Percentiles rank a stretch among this genome's conserved stretches.
These are phyloP conservation scores for Nicotiana rustica DNA, from an alignment of 305 asterid species.

Conservation along the genomic window DNA sequence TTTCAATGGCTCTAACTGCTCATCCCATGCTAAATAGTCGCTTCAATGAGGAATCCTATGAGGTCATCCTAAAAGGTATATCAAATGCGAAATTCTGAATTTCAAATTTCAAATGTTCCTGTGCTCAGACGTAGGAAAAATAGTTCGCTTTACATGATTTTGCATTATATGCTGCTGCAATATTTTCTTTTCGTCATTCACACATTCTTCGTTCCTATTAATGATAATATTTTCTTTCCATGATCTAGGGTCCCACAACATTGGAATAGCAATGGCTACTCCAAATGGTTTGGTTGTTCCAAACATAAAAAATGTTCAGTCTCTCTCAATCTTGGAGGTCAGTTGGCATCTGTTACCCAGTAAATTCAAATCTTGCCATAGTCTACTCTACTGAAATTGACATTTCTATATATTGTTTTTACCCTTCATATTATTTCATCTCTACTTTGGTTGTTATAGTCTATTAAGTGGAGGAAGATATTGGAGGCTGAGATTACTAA, in stretches of 20 bases:
- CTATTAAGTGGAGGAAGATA: not conserved
- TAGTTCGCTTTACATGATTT: constrained; percentile 15
- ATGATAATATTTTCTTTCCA: not conserved
- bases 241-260: constrained; percentile 77
- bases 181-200: not conserved
- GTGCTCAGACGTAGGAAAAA: not conserved
- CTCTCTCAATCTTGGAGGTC: constrained; percentile 88
- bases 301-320: constrained; percentile 87
- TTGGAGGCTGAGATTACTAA: constrained; percentile 4
- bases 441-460: not conserved
- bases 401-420: not conserved
- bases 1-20: constrained; percentile 77
- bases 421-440: not conserved
- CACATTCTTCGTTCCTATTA: constrained; percentile 12
- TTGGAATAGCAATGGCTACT: constrained; percentile 98
- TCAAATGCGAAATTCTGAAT: not conserved
- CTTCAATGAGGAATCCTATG: constrained; percentile 74
- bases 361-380: constrained; percentile 9
- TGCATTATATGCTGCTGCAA: not conserved
- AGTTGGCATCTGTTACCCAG: constrained; percentile 39
- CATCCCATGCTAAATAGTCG: constrained; percentile 86
- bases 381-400: constrained; percentile 18
- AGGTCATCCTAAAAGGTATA: constrained; percentile 85
- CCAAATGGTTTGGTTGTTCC: constrained; percentile 95
- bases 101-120: constrained; percentile 8